Conservation (phyloP, 2,329 filamentous ascomycete genomes). For the Phyllosticta citriasiana region DNA sequence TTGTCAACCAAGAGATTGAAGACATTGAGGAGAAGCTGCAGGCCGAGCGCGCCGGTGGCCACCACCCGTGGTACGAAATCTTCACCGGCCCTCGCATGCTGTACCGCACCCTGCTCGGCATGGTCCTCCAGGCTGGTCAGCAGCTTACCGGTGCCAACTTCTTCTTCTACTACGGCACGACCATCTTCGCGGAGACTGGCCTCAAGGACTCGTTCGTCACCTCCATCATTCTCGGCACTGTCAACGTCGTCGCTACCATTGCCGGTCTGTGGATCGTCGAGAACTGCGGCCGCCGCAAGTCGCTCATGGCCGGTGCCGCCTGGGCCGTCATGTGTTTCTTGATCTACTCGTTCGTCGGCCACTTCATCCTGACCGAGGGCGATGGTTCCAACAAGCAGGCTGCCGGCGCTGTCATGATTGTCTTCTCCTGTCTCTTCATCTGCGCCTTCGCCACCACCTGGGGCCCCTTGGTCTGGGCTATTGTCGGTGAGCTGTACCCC, state of each 20-base stretch:
- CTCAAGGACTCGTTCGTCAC: conserved; percentile 37
- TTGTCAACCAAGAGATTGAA: conserved; percentile 41
- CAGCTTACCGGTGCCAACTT: conserved; percentile 61
- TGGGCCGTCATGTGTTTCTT: conserved; percentile 52
- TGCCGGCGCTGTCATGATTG: conserved; percentile 52
- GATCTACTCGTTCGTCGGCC: conserved; percentile 38
- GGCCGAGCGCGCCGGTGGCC: conserved; percentile 34
- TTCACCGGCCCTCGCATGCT: conserved; percentile 57
- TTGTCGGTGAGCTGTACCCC: conserved; percentile 56
- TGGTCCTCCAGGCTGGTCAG: conserved; percentile 50
- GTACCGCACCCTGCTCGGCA: conserved; percentile 50
- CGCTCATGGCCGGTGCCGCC: conserved; percentile 34
- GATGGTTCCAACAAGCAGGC: conserved; percentile 25
- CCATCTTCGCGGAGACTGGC: conserved; percentile 33
- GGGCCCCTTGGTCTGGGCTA: conserved; percentile 63
- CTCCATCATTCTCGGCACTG: conserved; percentile 37
- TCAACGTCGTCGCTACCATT: conserved; percentile 40
- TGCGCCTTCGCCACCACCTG: conserved; percentile 58
- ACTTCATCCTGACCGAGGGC: conserved; percentile 30
- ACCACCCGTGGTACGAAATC: conserved; percentile 44
- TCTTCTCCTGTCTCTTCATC: conserved; percentile 60
- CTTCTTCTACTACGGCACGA: conserved; percentile 48
- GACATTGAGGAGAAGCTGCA: conserved; percentile 49
- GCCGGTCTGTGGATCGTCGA: conserved; percentile 39
- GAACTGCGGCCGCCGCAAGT: conserved; percentile 34